Evolutionary conservation across 306 rosid species (phyloP).

Genomic region (Malus sylvestris): DNA sequence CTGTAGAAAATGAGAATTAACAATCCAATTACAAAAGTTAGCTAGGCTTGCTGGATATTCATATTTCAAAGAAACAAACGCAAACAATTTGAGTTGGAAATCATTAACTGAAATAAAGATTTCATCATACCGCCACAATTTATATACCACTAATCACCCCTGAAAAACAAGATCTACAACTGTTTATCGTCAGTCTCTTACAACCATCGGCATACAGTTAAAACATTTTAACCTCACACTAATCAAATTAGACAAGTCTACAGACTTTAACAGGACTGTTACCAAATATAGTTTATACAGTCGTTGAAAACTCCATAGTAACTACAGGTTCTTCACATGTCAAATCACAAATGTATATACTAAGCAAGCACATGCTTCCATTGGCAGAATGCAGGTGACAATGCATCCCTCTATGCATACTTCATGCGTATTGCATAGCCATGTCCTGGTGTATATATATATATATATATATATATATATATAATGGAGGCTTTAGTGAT

Average conservation of each 20-base stretch:
- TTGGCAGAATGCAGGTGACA: not conserved
- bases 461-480: too few species aligned
- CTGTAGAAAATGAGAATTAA: constrained; percentile 36
- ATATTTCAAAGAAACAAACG: not conserved
- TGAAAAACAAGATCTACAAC: not conserved
- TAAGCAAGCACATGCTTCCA: not conserved
- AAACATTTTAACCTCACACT: not conserved
- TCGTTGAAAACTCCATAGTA: not conserved
- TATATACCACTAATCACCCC: not conserved
- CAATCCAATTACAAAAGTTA: constrained; percentile 5
- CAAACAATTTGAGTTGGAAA: not conserved
- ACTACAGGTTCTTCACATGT: not conserved
- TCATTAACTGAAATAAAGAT: not conserved
- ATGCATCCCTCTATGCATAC: not conserved
- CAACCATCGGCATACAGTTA: not conserved
- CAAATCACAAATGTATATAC: not conserved
- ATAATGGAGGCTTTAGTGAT: not conserved
- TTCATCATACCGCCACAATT: not conserved
- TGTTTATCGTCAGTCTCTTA: not conserved
- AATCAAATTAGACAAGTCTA: not conserved
- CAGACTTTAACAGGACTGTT: not conserved
- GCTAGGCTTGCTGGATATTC: not conserved
- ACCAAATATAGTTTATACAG: not conserved
- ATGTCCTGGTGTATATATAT: not conserved
- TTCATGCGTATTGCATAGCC: not conserved